Base-by-base conservation (phyloP, 2,329 filamentous ascomycete species). In the Microsporum ferrugineum region DNA sequence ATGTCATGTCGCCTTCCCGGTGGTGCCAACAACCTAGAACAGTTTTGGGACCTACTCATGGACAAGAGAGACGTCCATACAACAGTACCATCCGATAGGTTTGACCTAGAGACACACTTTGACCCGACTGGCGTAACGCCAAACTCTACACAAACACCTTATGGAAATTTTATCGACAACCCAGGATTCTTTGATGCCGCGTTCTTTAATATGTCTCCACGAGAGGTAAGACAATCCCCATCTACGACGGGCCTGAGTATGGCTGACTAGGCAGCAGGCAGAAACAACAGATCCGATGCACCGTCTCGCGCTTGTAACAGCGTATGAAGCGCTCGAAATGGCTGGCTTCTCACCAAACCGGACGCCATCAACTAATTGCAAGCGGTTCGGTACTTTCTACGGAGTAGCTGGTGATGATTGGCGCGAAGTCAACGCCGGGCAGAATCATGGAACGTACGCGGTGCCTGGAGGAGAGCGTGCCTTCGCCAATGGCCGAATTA, bases 321-420 rank as follows among this genome's bases (percentile, higher is more conserved):
- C 88, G 0, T 92, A 91, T 67, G 88, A 92, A 70, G 88, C 89
- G 0, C 78, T 92, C 57, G 89, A 94, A 71, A 89, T 89, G 84
- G 85, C 86, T 33, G 88, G 88, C 0, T 88, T 89, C 67, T 84
- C 89, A 4, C 84, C 86, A 0, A 87, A 88, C 72, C 79, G 86
- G 58, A 88, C 86, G 0, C 81, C 86, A 0, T 87, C 86, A 0
- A 88, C 85, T 0, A 23, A 29, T 29, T 12, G 23, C 10, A 29
- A 29, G 23, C 45, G 45, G 23, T 31, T 51, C 10, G 45, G 45
- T 3, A 51, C 23, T 12, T 51, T 88, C 70, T 89, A 88, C 67
- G 88, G 87, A 57, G 84, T 31, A 29, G 91, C 96, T 71, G 91
- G 92, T 86, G 86, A 91, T 63, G 88, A 91, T 69, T 91, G 85